Evolutionary conservation across 2,329 filamentous ascomycete genomes (phyloP).

Genomic region (Hirsutella minnesotensis): DNA sequence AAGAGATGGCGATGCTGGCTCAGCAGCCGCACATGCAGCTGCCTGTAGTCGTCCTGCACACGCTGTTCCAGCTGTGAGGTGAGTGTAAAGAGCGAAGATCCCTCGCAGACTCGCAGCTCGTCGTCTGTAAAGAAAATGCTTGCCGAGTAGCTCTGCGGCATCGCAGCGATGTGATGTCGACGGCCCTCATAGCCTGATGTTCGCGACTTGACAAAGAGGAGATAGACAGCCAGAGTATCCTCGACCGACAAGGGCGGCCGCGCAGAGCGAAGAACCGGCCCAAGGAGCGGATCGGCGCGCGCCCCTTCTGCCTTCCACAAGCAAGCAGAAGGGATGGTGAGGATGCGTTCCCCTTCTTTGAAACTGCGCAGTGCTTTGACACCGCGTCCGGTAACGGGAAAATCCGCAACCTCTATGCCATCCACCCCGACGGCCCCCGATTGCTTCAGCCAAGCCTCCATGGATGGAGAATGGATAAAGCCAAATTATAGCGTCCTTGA

Average conservation of each 20-base stretch:
- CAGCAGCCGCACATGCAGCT: slow-evolving; percentile 15
- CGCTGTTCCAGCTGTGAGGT: slow-evolving; percentile 17
- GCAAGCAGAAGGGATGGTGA: slow-evolving; percentile 17
- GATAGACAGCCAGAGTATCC: slow-evolving; percentile 18
- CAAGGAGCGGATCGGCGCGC: slow-evolving; percentile 18
- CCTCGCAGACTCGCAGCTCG: slow-evolving; percentile 20
- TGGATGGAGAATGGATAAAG: slow-evolving; percentile 5
- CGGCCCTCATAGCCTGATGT: slow-evolving; percentile 18
- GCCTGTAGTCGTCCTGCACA: slow-evolving; percentile 18
- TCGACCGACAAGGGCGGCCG: slow-evolving; percentile 19
- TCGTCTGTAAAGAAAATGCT: slow-evolving; percentile 22
- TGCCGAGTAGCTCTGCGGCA: slow-evolving; percentile 19
- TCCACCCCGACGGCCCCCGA: slow-evolving; percentile 17
- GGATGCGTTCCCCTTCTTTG: slow-evolving; percentile 19
- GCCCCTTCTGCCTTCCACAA: slow-evolving; percentile 21
- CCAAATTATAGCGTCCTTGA: neutral
- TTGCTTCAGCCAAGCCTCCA: slow-evolving; percentile 20
- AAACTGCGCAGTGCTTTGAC: slow-evolving; percentile 15
- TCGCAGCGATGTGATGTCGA: slow-evolving; percentile 14
- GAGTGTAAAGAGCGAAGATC: slow-evolving; percentile 19
- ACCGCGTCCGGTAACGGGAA: slow-evolving; percentile 19
- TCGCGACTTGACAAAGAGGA: slow-evolving; percentile 21
- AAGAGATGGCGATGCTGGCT: slow-evolving; percentile 19
- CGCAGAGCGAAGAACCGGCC: slow-evolving; percentile 16
- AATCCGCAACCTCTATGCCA: slow-evolving; percentile 18